Percentiles rank a stretch among this genome's conserved stretches.
These are phyloP conservation scores for Pseudevernia furfuracea DNA, from an alignment of 495 filamentous ascomycete genomes.

Conservation along the genomic window DNA sequence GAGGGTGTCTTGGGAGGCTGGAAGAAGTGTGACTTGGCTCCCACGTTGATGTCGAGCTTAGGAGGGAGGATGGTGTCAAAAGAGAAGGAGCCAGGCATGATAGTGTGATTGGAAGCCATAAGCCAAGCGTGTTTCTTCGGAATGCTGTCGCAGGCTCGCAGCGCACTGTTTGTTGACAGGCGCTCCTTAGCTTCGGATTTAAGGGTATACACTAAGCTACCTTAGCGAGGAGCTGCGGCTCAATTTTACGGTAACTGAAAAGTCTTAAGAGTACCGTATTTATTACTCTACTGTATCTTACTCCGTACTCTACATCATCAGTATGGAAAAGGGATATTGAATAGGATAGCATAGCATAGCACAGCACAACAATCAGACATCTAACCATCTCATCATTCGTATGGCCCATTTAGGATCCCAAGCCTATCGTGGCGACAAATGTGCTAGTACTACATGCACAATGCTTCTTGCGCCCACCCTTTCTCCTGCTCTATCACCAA, in stretches of 20 bases:
- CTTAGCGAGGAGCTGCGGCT: no score
- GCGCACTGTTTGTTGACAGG: no score
- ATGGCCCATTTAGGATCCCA: background rate
- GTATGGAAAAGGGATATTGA: no score
- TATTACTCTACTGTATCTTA: no score
- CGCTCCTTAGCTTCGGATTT: no score
- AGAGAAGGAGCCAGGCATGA: conserved; percentile 45
- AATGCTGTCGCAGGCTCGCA: no score
- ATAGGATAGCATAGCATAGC: background rate
- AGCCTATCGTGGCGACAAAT: background rate
- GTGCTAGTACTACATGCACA: background rate
- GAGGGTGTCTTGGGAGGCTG: conserved; percentile 61
- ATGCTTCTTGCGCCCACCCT: background rate
- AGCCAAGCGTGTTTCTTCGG: conserved; percentile 11
- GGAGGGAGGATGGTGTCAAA: conserved; percentile 46
- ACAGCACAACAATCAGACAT: background rate
- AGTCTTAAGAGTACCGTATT: no score
- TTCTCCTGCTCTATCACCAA: no score
- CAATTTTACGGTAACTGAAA: no score
- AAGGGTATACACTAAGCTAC: no score
- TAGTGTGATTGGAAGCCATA: conserved; percentile 20
- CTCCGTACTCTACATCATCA: no score
- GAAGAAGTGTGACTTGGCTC: conserved; percentile 55
- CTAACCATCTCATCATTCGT: background rate
- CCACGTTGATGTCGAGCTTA: conserved; percentile 45